Percentiles rank a stretch among this genome's conserved stretches.
These are phyloP conservation scores for Eucalyptus regnans DNA, from an alignment of 345 rosid species.

Conservation along the genomic window DNA sequence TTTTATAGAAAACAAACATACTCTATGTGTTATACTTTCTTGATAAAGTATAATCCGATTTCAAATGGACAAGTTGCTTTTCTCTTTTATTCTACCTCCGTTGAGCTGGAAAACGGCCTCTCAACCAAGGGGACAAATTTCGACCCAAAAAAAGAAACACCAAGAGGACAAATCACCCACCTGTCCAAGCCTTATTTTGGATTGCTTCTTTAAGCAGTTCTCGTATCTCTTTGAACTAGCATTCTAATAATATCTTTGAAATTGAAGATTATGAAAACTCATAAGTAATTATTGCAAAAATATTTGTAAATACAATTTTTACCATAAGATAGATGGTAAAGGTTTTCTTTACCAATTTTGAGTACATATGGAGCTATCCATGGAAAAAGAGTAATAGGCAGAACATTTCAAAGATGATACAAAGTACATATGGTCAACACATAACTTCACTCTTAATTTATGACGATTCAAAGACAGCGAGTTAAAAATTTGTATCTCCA, in stretches of 20 bases:
- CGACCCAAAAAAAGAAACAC: too few species aligned
- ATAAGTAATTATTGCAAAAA: background rate
- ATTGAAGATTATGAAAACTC: background rate
- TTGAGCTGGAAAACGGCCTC: background rate
- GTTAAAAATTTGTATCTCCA: background rate
- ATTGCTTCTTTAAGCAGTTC: background rate
- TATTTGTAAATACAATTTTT: background rate
- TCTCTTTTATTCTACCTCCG: background rate
- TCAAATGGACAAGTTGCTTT: background rate
- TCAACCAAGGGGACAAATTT: background rate
- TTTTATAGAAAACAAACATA: background rate
- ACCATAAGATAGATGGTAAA: background rate
- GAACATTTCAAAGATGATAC: background rate
- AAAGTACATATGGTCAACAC: background rate
- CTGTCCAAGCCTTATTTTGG: background rate
- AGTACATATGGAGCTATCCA: background rate
- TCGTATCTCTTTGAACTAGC: background rate
- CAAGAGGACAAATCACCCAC: background rate
- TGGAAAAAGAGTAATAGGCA: background rate
- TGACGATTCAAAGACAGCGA: background rate
- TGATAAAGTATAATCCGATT: background rate
- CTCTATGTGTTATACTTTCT: background rate
- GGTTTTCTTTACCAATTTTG: background rate
- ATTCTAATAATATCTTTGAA: background rate
- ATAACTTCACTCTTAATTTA: background rate